These are phyloP conservation scores for Pseudogymnoascus sp. DNA, from an alignment of 2,329 filamentous ascomycete genomes.

Conservation along the genomic window DNA sequence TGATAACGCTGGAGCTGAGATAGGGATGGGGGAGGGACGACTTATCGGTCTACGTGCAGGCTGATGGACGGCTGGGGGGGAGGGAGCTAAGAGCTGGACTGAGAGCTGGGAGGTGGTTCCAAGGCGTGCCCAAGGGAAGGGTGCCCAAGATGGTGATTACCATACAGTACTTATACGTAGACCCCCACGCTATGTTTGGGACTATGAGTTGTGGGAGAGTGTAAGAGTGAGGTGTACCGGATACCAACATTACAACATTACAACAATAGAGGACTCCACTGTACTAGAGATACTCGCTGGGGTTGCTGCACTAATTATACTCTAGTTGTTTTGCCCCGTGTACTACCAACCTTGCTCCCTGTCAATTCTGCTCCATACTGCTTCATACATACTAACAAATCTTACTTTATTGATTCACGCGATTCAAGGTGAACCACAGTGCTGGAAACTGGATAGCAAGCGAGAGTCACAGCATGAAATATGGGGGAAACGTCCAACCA, in stretches of 20 bases:
- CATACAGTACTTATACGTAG: neutral
- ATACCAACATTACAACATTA: neutral
- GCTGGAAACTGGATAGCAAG: neutral
- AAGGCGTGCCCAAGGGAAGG: constrained; percentile 1
- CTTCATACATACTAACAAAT: neutral
- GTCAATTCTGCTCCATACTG: neutral
- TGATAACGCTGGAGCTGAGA: neutral
- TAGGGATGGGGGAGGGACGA: neutral
- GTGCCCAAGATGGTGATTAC: neutral
- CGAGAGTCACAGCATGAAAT: neutral
- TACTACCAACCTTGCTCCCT: neutral
- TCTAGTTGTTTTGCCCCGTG: neutral
- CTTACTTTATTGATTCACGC: constrained; percentile 1
- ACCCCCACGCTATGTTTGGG: constrained; percentile 3
- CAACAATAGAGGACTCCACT: neutral
- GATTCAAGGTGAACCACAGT: neutral
- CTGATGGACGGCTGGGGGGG: neutral
- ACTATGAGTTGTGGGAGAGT: neutral
- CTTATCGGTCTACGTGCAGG: neutral
- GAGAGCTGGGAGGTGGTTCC: neutral
- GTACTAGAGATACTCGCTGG: neutral
- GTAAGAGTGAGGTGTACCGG: neutral
- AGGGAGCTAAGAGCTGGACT: neutral
- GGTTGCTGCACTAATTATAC: neutral
- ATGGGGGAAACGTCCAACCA: neutral